Percentiles rank a stretch among this genome's conserved stretches.
Evolutionary conservation across 768 basidiomycete genomes (phyloP).

Genomic region (Leccinellum luteum): DNA sequence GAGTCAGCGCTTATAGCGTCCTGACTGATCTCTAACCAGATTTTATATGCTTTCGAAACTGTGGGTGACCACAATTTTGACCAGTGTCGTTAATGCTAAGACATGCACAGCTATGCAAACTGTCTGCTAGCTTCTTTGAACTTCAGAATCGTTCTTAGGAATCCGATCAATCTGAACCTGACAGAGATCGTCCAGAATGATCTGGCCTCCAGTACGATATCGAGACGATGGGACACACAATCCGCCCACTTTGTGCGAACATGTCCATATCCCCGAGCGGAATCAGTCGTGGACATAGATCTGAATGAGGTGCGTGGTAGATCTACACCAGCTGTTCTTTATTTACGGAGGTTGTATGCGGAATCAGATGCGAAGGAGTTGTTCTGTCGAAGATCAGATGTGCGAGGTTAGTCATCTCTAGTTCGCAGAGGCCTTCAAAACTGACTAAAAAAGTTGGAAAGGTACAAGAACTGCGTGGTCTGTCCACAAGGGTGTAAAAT

Average conservation of each 20-base stretch:
- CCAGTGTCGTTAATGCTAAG: neutral
- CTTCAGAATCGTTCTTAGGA: neutral
- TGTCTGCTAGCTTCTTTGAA: conserved; percentile 7
- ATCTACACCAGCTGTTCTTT: neutral
- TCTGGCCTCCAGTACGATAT: neutral
- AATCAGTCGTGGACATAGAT: neutral
- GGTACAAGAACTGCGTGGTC: too few species aligned
- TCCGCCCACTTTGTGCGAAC: neutral
- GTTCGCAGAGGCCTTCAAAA: too few species aligned
- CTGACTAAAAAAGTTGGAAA: too few species aligned
- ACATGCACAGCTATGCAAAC: conserved; percentile 12
- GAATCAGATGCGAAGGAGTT: too few species aligned
- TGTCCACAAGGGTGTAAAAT: too few species aligned
- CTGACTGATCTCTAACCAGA: neutral
- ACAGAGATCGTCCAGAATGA: neutral
- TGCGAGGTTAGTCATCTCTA: too few species aligned
- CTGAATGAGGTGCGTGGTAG: neutral
- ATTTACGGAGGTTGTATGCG: too few species aligned
- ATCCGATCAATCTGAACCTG: neutral
- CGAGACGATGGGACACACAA: neutral
- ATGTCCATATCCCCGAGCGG: too few species aligned
- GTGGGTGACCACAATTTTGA: neutral
- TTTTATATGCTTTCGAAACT: conserved; percentile 6
- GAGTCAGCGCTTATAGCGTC: neutral
- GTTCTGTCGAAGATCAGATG: too few species aligned